Base-by-base conservation (phyloP, 2,329 filamentous ascomycete species). In the Talaromyces sp. region DNA sequence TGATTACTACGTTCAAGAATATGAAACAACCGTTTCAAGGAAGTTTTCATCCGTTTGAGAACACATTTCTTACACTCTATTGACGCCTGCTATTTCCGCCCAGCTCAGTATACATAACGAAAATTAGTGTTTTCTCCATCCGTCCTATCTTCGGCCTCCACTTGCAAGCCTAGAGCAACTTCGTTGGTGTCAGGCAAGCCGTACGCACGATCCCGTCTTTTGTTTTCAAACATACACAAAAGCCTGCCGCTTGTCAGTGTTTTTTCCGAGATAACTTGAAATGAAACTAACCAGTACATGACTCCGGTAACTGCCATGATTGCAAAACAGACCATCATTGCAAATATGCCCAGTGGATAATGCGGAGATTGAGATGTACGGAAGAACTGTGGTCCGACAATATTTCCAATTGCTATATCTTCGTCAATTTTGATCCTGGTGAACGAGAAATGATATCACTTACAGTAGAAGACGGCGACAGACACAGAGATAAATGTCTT, bases 401-500 rank as follows among this genome's bases (percentile, higher is more conserved):
- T 57, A 14, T 57, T 57, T 37, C 52, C 52, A 37, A 57, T 57
- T 37, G 52, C 52, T 57, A 57, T n/a, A 57, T 5, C 22, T 39
- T 39, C 16, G 52, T 57, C 13, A 57, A 19, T 35, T 6, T 3
- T 35, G 14, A n/a, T 2, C 3, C 3, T 22, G 22, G 22, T 22
- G 27, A 54, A 24, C 13, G 7, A 54, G 7, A 9, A 19, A 13
- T 19, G 35, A 22, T 22, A 22, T 22, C 27, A 54, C 31, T 35
- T 22, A 57, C 52, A 57, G 19, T 57, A 57, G 11, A 57, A 57
- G 16, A 57, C 33, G 10, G 52, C 52, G 16, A 57, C 33, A n/a
- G 52, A 57, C 3, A 57, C 52, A 2, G 52, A 57, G 22, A 39
- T 57, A 39, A 57, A 57, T 22, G 79, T 83, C 72, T 82, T 85